A percentile compares a stretch with the other conserved stretches of the same genome.
phyloP scores from a whole-genome alignment of 208 protist species.

The Vickermania ingenoplastis region DNA sequence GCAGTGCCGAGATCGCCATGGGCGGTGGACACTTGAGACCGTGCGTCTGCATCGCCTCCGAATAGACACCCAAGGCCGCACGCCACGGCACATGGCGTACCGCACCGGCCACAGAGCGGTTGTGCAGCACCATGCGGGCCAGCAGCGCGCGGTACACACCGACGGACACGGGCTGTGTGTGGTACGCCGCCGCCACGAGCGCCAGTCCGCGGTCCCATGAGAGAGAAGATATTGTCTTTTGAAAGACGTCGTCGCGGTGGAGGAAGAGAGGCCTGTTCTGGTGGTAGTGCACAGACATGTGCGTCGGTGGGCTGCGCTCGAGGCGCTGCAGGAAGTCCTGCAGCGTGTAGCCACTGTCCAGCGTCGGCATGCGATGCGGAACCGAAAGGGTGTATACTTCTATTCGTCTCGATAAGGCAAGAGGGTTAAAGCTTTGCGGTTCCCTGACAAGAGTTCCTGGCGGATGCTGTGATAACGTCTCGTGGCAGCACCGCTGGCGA shows the following conservation, averaged over 20 bases:
- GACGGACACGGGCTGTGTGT: slow-evolving; percentile 43
- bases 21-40: slow-evolving; percentile 45
- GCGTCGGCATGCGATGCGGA: slow-evolving; percentile 27
- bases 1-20: slow-evolving; percentile 51
- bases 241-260: slow-evolving; percentile 71
- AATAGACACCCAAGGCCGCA: slow-evolving; percentile 46
- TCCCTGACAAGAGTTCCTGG: no score
- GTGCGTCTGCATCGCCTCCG: slow-evolving; percentile 56
- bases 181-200: slow-evolving; percentile 62
- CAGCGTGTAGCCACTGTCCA: slow-evolving; percentile 63
- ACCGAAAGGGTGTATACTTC: not conserved
- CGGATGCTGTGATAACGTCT: no score
- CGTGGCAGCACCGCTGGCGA: no score
- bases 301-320: slow-evolving; percentile 52
- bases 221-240: slow-evolving; percentile 36
- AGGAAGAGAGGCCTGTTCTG: slow-evolving; percentile 65
- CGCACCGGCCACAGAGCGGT: slow-evolving; percentile 31
- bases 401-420: not conserved
- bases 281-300: slow-evolving; percentile 77
- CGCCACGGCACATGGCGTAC: slow-evolving; percentile 34
- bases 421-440: no score
- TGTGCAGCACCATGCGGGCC: slow-evolving; percentile 76
- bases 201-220: slow-evolving; percentile 58
- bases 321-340: slow-evolving; percentile 74
- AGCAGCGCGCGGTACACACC: slow-evolving; percentile 62